phyloP scores from a whole-genome alignment of 2,329 filamentous ascomycete genomes.

The Xylaria sp. region DNA sequence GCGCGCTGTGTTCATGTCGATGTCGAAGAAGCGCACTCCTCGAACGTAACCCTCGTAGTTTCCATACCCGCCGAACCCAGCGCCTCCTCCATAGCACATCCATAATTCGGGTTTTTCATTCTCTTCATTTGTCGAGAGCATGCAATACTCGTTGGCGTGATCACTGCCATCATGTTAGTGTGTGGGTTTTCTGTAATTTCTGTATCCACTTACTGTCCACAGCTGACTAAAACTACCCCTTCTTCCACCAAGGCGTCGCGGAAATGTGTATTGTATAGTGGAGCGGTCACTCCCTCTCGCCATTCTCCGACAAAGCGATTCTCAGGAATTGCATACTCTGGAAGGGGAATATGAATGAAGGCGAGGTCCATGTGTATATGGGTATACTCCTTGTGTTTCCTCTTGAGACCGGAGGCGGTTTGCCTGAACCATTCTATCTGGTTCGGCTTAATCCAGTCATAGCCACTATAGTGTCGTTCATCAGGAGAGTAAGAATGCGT shows the following conservation, averaged over 20 bases:
- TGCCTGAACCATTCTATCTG: constrained; percentile 95
- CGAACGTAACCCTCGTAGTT: constrained; percentile 89
- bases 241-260: constrained; percentile 87
- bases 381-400: constrained; percentile 83
- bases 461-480: constrained; percentile 87
- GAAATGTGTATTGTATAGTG: constrained; percentile 91
- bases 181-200: background rate
- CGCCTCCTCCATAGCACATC: constrained; percentile 98
- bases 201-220: constrained; percentile 77
- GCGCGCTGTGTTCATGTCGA: constrained; percentile 89
- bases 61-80: constrained; percentile 93
- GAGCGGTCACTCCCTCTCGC: constrained; percentile 87
- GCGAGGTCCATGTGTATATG: constrained; percentile 95
- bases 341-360: constrained; percentile 96
- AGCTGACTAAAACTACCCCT: constrained; percentile 86
- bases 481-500: constrained; percentile 93
- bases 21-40: constrained; percentile 87
- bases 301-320: constrained; percentile 75
- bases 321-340: constrained; percentile 78
- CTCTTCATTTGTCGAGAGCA: constrained; percentile 68
- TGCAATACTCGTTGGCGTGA: constrained; percentile 97
- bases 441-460: constrained; percentile 95
- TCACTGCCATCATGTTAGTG: constrained; percentile 65
- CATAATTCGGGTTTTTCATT: constrained; percentile 77
- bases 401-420: constrained; percentile 78